Percentiles rank a stretch among this genome's conserved stretches.
Evolutionary conservation across 805 yeast genomes (phyloP).

Genomic region (Myxozyma monticola): DNA sequence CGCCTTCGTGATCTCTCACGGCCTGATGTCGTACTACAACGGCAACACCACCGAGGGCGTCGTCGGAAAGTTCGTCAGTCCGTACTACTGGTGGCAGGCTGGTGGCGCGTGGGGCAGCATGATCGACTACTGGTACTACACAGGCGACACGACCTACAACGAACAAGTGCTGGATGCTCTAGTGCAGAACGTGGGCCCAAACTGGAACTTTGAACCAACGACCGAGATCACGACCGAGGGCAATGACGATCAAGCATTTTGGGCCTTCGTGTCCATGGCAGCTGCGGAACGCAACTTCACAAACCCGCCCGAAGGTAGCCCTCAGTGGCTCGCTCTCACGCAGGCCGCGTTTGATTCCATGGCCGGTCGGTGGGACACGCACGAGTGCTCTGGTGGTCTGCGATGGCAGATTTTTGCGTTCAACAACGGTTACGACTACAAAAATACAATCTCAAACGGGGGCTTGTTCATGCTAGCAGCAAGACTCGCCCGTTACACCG

Average conservation of each 20-base stretch:
- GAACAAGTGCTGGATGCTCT: constrained; percentile 60
- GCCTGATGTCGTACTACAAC: constrained; percentile 68
- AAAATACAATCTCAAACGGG: constrained; percentile 83
- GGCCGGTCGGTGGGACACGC: constrained; percentile 82
- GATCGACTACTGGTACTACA: constrained; percentile 72
- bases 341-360: constrained; percentile 90
- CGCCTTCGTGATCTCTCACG: constrained; percentile 54
- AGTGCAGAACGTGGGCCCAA: constrained; percentile 68
- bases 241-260: constrained; percentile 95
- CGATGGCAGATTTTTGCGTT: constrained; percentile 96
- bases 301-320: constrained; percentile 58
- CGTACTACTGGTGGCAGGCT: constrained; percentile 97
- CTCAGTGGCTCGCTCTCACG: constrained; percentile 79
- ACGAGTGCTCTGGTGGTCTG: constrained; percentile 78
- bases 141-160: constrained; percentile 69
- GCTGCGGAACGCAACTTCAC: constrained; percentile 88
- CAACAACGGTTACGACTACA: constrained; percentile 92
- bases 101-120: constrained; percentile 83
- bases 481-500: constrained; percentile 75
- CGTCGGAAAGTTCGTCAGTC: constrained; percentile 81
- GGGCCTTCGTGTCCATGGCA: constrained; percentile 91
- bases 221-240: constrained; percentile 94
- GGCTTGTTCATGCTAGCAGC: constrained; percentile 79
- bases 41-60: constrained; percentile 69
- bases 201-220: constrained; percentile 77